phyloP scores from a whole-genome alignment of 371 early-diverging fungal species.

The Rhizopus delemar region DNA sequence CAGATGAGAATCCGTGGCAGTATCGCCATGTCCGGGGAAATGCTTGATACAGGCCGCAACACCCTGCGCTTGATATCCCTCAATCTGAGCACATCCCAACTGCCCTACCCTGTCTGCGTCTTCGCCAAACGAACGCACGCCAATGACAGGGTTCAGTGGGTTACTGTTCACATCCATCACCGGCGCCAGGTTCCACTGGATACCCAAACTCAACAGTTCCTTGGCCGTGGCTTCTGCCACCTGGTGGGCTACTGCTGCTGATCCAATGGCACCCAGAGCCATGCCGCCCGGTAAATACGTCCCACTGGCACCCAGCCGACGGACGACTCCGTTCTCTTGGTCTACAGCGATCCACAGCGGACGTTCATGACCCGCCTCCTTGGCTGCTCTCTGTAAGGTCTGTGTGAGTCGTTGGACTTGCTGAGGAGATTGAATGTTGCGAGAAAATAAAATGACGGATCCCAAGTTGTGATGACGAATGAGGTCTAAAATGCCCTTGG shows the following conservation, averaged over 20 bases:
- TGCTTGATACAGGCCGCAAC: slow-evolving; percentile 49
- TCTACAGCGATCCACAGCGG: slow-evolving; percentile 51
- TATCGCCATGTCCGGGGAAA: slow-evolving; percentile 60
- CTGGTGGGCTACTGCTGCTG: slow-evolving; percentile 28
- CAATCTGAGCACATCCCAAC: slow-evolving; percentile 41
- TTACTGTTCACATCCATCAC: slow-evolving; percentile 54
- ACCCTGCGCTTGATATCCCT: slow-evolving; percentile 37
- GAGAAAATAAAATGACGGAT: slow-evolving; percentile 50
- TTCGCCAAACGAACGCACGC: slow-evolving; percentile 49
- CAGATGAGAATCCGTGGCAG: slow-evolving; percentile 52
- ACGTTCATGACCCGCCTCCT: slow-evolving; percentile 42
- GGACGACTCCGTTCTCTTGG: slow-evolving; percentile 56
- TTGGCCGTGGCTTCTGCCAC: slow-evolving; percentile 41
- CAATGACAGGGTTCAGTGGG: slow-evolving; percentile 54
- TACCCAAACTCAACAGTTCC: slow-evolving; percentile 42
- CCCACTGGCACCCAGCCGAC: slow-evolving; percentile 41
- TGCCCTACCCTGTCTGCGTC: slow-evolving; percentile 38
- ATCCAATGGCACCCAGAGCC: slow-evolving; percentile 46
- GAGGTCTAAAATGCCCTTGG: slow-evolving; percentile 43
- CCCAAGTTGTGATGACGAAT: slow-evolving; percentile 47
- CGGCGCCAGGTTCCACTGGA: slow-evolving; percentile 56
- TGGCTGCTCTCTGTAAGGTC: slow-evolving; percentile 37
- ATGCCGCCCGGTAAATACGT: slow-evolving; percentile 53
- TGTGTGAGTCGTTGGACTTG: slow-evolving; percentile 36
- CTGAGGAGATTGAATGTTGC: slow-evolving; percentile 45